Base-by-base conservation (phyloP, 331 rosid genomes). In the Malus hybrid region DNA sequence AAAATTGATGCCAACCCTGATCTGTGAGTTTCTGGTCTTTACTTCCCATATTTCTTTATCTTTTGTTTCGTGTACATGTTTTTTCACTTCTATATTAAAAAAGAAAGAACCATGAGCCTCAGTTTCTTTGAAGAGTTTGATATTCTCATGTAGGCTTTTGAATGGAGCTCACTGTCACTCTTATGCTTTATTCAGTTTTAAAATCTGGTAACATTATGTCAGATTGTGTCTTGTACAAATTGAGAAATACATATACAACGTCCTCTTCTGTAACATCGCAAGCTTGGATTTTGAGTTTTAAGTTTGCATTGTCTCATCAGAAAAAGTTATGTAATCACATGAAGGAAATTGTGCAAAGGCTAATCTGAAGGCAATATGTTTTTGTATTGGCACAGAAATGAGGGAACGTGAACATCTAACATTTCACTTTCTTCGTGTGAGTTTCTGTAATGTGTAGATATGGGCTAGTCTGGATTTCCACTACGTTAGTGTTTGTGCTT, bases 1-100 rank as follows among this genome's bases (percentile, higher is more conserved):
- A 93, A 89, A 81, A 90, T 93, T 62, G 96, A 90, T 76, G 98
- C 96, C 63, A 93, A 90, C 79, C 98, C 98, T 76, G 98, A 93
- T 75, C 76, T 93, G 98, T 93, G 79, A 82, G 98, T 87, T 87
- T 66, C 46, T 65, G 32, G 55, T 72, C 68, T 62, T 64, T 11
- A 62, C 44, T 48, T 64, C 46, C 56, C 14, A 63, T 55, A 7
- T 48, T 28, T 28, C 36, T 61, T 71, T 66, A 22, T 30, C 22
- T 30, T 32, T 16, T 42, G 48, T 63, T 3, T 30, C 14, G 8
- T 15, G 1, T 14, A 3, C 20, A 66, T 74, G 3, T 10, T 63
- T 19, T 55, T 15, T 68, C 44, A 5, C 16, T 48, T 46, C 13
- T 55, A 12, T 10, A 14, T 68, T 19, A 32, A 39, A 57, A 28